A percentile compares a stretch with the other conserved stretches of the same genome.
Evolutionary conservation across 2,329 filamentous ascomycete genomes (phyloP).

Genomic region (Sporothrix dimorphospora): DNA sequence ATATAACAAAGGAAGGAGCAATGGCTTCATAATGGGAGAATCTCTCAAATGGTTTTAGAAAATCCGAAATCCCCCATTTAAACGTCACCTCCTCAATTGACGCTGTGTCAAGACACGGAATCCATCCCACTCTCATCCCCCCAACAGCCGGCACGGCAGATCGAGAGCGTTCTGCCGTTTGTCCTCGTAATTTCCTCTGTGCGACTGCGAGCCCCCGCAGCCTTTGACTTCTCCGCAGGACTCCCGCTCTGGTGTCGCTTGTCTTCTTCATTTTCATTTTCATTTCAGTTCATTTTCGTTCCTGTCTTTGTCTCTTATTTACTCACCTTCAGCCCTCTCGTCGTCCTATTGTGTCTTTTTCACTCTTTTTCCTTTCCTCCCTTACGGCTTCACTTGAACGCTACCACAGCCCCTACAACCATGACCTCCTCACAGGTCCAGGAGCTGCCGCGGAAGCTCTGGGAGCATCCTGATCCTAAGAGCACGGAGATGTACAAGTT

Average conservation of each 20-base stretch:
- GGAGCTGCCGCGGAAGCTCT: constrained; percentile 61
- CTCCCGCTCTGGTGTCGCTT: not conserved
- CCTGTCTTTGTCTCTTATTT: not conserved
- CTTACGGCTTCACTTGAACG: not conserved
- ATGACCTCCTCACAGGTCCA: constrained; percentile 34
- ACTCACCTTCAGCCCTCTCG: not conserved
- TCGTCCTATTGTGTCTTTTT: not conserved
- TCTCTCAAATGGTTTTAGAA: not conserved
- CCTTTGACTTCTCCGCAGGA: not conserved
- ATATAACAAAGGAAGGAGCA: not conserved
- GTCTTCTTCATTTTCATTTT: not conserved
- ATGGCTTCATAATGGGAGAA: not conserved
- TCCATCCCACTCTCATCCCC: not conserved
- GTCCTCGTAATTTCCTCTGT: not conserved
- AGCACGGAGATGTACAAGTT: constrained; percentile 68
- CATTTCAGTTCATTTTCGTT: not conserved
- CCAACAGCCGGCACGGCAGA: constrained; percentile 17
- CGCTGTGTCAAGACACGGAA: not conserved
- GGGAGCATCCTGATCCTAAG: constrained; percentile 66
- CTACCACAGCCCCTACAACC: not conserved
- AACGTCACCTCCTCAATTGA: not conserved
- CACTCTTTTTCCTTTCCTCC: not conserved
- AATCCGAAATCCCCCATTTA: not conserved
- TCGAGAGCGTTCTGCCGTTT: not conserved
- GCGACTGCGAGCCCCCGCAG: not conserved